Conservation (phyloP, 306 rosid species). For the Cyclanthera cordifolia region DNA sequence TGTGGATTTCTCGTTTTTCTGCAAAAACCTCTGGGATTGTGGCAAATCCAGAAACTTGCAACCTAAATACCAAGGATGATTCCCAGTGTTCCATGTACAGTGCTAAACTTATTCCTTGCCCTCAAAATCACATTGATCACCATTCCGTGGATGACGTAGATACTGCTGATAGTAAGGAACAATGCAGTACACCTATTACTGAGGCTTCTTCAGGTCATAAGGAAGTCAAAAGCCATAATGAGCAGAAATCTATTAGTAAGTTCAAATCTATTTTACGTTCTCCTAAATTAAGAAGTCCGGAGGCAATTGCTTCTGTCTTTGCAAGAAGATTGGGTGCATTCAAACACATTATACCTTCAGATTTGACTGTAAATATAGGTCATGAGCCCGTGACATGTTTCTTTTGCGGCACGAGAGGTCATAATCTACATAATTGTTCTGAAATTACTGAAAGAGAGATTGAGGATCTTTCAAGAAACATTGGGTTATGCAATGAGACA, state of each 20-base stretch:
- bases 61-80: slow-evolving; percentile 22
- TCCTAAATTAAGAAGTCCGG: slow-evolving; percentile 29
- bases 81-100: slow-evolving; percentile 22
- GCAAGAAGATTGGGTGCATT: slow-evolving; percentile 66
- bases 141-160: slow-evolving; percentile 20
- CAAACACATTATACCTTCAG: slow-evolving; percentile 29
- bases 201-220: slow-evolving; percentile 20
- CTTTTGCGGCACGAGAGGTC: slow-evolving; percentile 67
- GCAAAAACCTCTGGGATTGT: slow-evolving; percentile 28
- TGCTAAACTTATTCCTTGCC: slow-evolving; percentile 20
- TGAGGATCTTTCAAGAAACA: slow-evolving; percentile 40
- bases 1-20: slow-evolving; percentile 68
- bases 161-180: slow-evolving; percentile 23
- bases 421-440: slow-evolving; percentile 40
- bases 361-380: slow-evolving; percentile 21
- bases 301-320: slow-evolving; percentile 47
- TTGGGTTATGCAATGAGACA: slow-evolving; percentile 23
- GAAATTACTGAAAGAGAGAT: slow-evolving; percentile 31
- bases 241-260: slow-evolving; percentile 19
- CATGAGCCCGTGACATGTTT: slow-evolving; percentile 32
- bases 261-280: slow-evolving; percentile 13
- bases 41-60: slow-evolving; percentile 16
- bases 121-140: slow-evolving; percentile 18
- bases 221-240: slow-evolving; percentile 20
- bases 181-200: slow-evolving; percentile 15